Percentiles rank a stretch among this genome's conserved stretches.
phyloP scores from a whole-genome alignment of 2,329 filamentous ascomycete species.

The Trichoderma polysporum region DNA sequence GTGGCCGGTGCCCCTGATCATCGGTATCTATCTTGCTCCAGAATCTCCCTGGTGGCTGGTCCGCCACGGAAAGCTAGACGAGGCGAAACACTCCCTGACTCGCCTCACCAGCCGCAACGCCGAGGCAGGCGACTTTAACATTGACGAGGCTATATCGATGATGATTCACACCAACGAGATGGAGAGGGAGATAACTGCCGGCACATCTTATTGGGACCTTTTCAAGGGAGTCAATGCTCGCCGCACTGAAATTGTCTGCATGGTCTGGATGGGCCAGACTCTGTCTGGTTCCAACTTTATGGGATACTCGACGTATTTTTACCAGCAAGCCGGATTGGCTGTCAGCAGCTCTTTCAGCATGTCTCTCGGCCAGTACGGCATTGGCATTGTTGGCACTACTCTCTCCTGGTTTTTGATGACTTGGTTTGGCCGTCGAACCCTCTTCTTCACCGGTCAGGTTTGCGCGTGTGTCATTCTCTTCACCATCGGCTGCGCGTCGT shows the following conservation, averaged over 20 bases:
- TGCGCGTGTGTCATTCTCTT: slow-evolving; percentile 46
- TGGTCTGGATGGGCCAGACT: slow-evolving; percentile 45
- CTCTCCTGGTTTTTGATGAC: slow-evolving; percentile 47
- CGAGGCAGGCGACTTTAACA: slow-evolving; percentile 34
- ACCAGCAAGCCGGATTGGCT: slow-evolving; percentile 43
- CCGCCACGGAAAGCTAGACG: slow-evolving; percentile 40
- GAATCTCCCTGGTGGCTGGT: slow-evolving; percentile 54
- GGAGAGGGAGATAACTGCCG: slow-evolving; percentile 41
- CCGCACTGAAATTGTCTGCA: slow-evolving; percentile 46
- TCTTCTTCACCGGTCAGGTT: slow-evolving; percentile 49
- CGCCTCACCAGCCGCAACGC: slow-evolving; percentile 43
- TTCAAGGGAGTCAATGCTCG: slow-evolving; percentile 49
- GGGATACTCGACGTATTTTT: slow-evolving; percentile 59
- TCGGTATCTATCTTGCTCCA: slow-evolving; percentile 45
- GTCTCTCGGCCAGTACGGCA: slow-evolving; percentile 43
- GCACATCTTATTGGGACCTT: slow-evolving; percentile 46
- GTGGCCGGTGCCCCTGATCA: slow-evolving; percentile 46
- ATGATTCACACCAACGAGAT: slow-evolving; percentile 52
- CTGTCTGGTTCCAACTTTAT: slow-evolving; percentile 46
- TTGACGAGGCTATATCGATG: slow-evolving; percentile 49
- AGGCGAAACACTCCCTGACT: slow-evolving; percentile 40
- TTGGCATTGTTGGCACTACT: slow-evolving; percentile 47
- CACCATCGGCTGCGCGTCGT: slow-evolving; percentile 55
- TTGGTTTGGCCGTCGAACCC: slow-evolving; percentile 45
- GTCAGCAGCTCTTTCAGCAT: slow-evolving; percentile 41